These are phyloP conservation scores for Cucumis sativus DNA, from an alignment of 306 rosid species.

Conservation along the genomic window DNA sequence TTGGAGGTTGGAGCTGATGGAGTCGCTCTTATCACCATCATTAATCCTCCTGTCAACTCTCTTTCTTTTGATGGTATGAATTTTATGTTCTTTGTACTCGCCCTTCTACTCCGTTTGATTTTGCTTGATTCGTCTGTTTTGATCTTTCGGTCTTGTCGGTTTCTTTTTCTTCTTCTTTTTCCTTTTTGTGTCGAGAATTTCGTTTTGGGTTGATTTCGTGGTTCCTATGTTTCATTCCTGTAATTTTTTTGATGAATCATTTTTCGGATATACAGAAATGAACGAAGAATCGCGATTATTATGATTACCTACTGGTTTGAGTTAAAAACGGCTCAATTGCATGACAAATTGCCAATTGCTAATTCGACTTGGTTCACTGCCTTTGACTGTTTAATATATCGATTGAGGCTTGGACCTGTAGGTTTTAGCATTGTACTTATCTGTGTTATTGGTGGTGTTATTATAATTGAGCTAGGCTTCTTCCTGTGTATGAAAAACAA, in stretches of 20 bases:
- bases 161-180: not conserved
- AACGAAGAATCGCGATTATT: not conserved
- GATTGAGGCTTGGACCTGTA: not conserved
- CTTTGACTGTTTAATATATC: not conserved
- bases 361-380: not conserved
- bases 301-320: not conserved
- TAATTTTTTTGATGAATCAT: not conserved
- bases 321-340: not conserved
- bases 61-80: constrained; percentile 76
- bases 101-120: not conserved
- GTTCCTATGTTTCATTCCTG: not conserved
- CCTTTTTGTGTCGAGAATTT: not conserved
- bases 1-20: constrained; percentile 87
- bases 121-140: not conserved
- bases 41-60: constrained; percentile 95
- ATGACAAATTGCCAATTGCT: not conserved
- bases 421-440: not conserved
- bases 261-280: not conserved
- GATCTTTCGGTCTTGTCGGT: not conserved
- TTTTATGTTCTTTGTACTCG: not conserved
- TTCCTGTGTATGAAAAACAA: not conserved
- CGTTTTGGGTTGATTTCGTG: not conserved
- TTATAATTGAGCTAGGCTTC: not conserved
- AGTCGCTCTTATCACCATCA: constrained; percentile 72
- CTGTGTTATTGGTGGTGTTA: not conserved